Percentiles rank a stretch among this genome's conserved stretches.
phyloP scores from a whole-genome alignment of 768 basidiomycete genomes.

The Hygrocybe coccinea region DNA sequence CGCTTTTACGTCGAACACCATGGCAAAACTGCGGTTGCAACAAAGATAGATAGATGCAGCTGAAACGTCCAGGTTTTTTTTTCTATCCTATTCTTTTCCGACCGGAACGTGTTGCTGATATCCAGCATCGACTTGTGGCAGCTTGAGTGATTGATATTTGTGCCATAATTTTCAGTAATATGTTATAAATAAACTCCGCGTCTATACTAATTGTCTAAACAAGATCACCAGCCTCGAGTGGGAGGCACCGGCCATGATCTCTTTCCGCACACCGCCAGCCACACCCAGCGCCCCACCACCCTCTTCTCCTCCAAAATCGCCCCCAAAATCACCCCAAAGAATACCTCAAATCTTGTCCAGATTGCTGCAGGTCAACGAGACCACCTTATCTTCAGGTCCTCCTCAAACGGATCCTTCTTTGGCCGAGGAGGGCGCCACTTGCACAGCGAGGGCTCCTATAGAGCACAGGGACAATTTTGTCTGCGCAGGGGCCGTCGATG shows the following conservation, averaged over 20 bases:
- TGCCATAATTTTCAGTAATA: too few species aligned
- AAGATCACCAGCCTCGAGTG: too few species aligned
- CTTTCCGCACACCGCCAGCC: not conserved
- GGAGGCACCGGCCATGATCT: not conserved
- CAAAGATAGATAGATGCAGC: too few species aligned
- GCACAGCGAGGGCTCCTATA: slow-evolving; percentile 9
- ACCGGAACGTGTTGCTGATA: too few species aligned
- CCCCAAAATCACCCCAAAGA: slow-evolving; percentile 28
- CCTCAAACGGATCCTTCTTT: slow-evolving; percentile 39
- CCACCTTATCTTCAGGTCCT: slow-evolving; percentile 35
- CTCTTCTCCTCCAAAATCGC: slow-evolving; percentile 16
- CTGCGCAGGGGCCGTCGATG: slow-evolving; percentile 61
- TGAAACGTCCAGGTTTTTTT: too few species aligned
- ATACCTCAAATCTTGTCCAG: slow-evolving; percentile 43
- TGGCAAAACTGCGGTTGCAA: too few species aligned
- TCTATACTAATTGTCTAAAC: too few species aligned
- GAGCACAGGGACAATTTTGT: slow-evolving; percentile 43
- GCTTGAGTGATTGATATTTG: too few species aligned
- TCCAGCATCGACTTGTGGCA: too few species aligned
- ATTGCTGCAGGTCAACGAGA: slow-evolving; percentile 40
- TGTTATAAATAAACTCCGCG: too few species aligned
- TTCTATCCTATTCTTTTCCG: too few species aligned
- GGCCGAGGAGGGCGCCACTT: slow-evolving; percentile 19
- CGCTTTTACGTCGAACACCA: too few species aligned
- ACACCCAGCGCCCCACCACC: not conserved